Base-by-base conservation (phyloP, 2,329 filamentous ascomycete genomes). In the Aureobasidium sp. region DNA sequence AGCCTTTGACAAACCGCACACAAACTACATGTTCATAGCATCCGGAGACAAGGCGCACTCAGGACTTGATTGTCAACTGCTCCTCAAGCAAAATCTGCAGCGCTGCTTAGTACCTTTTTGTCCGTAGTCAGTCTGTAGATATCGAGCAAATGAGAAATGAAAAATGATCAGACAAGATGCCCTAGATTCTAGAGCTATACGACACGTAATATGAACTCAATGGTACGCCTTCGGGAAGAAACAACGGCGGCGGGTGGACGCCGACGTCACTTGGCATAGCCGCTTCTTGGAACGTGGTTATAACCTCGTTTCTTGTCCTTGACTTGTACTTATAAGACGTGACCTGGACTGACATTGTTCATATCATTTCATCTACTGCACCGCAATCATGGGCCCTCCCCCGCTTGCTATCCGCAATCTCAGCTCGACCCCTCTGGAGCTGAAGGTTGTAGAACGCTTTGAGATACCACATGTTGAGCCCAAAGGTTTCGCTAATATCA, bases 381-480 rank as follows among this genome's bases (percentile, higher is more conserved):
- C n/a, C 15, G 22, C 15, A 20, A 44, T 27, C n/a, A 63, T 63
- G 62, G 55, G 34, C 11, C 45, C 47, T 25, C 61, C 61, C 7
- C 69, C 72, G 22, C 78, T 96, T 67, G 89, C 83, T 5, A 84
- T 97, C 69, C 90, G 92, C 69, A 97, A 97, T 74, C 78, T 96
- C 66, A 93, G 90, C 48, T 79, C 84, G 62, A 86, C 83, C 53
- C 81, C 85, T n/a, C 78, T 96, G 61, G 84, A 87, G 67, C 82
- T 97, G 68, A 87, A 86, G 73, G 74, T 80, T 64, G 79, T 93
- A 63, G 89, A 95, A 77, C 87, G 87, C 67, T 91, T 91, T 72
- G 83, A 86, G 67, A 81, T 77, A 51, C 79, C 75, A 59, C 77
- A 81, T 65, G 73, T 79, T 17, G 66, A 74, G 81, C 66, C 74